Conservation (phyloP, 257 asterid genomes). For the Jacaranda mimosifolia region DNA sequence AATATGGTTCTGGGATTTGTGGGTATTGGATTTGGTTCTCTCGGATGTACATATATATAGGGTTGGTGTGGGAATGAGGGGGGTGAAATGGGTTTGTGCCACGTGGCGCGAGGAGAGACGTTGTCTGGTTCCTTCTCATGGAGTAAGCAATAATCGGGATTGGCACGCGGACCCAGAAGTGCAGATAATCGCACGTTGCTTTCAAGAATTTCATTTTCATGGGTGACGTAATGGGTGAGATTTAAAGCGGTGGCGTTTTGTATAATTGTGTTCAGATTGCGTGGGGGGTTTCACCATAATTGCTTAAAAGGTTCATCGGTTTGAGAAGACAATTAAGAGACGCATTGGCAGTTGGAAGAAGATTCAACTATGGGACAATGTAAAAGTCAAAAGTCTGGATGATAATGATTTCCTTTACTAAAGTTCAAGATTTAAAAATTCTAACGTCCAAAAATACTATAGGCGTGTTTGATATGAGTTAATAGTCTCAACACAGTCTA, state of each 20-base stretch:
- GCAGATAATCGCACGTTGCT: slow-evolving; percentile 24
- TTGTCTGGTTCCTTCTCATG: background rate
- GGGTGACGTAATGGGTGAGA: slow-evolving; percentile 30
- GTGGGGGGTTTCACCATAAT: background rate
- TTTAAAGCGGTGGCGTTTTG: background rate
- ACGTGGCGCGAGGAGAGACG: slow-evolving; percentile 12
- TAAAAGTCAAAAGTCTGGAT: too few species aligned
- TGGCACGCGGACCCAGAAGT: slow-evolving; percentile 32
- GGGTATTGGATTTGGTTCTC: background rate
- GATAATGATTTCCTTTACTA: too few species aligned
- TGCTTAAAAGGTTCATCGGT: background rate
- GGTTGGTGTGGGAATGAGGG: slow-evolving; percentile 6
- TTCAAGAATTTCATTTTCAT: slow-evolving; percentile 6
- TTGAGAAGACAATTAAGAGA: slow-evolving; percentile 4
- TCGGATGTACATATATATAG: slow-evolving; percentile 11
- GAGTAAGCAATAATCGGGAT: background rate
- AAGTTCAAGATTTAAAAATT: too few species aligned
- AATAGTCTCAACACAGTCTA: too few species aligned
- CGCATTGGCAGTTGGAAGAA: background rate
- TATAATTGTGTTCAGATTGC: background rate
- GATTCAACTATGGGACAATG: background rate
- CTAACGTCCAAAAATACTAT: too few species aligned
- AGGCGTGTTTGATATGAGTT: too few species aligned
- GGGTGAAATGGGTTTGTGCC: slow-evolving; percentile 32
- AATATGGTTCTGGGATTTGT: background rate